Conservation (phyloP, 139 green algal genomes). For the Tetraselmis striata region DNA sequence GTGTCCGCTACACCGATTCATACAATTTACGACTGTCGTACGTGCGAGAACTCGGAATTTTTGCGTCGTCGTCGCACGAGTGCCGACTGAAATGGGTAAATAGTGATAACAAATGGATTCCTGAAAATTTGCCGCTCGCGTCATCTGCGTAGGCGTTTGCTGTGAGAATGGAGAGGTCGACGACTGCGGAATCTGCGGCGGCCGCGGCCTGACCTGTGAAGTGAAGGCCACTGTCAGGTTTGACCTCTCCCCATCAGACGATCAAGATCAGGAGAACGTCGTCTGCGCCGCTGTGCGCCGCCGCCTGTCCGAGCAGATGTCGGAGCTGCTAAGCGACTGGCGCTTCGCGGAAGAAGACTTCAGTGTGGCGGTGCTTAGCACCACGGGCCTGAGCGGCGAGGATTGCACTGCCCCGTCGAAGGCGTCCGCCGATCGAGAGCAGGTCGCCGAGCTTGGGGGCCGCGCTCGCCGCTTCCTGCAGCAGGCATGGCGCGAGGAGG, state of each 20-base stretch:
- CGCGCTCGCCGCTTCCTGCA: background rate
- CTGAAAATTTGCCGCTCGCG: no score
- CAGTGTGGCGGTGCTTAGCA: background rate
- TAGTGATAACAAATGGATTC: no score
- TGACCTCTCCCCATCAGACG: background rate
- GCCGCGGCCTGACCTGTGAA: background rate
- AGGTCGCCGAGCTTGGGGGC: background rate
- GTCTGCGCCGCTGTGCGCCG: background rate
- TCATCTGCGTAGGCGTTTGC: no score
- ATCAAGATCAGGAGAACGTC: background rate
- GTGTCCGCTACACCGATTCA: no score
- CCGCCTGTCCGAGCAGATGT: background rate
- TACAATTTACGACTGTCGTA: no score
- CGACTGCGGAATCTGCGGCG: background rate
- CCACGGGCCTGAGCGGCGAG: background rate
- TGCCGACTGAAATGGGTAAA: no score
- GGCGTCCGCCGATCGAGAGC: background rate
- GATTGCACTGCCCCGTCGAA: background rate
- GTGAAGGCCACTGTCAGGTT: background rate
- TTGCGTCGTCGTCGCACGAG: no score
- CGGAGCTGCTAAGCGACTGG: background rate
- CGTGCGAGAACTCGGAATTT: no score
- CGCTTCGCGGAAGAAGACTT: background rate
- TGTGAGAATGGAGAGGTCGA: background rate
- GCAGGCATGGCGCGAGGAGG: background rate